A percentile compares a stretch with the other conserved stretches of the same genome.
Evolutionary conservation across 176 grass and related monocot species (phyloP).

Genomic region (Hyparrhenia diplandra): DNA sequence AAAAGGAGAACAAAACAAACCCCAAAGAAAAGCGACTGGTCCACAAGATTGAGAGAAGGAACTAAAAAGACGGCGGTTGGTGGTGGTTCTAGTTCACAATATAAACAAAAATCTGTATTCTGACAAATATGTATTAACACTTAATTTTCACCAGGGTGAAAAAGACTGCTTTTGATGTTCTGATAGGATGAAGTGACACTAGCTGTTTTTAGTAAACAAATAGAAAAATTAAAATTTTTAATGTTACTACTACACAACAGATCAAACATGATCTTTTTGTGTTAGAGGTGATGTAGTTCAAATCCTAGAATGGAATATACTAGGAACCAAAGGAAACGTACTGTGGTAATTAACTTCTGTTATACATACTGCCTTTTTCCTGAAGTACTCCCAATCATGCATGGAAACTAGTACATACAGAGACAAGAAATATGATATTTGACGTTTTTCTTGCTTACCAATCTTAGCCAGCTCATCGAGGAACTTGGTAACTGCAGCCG

Average conservation of each 20-base stretch:
- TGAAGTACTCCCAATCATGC: background rate
- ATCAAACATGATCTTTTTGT: background rate
- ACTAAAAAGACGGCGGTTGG: background rate
- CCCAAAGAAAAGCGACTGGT: constrained; percentile 16
- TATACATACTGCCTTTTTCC: background rate
- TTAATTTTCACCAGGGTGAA: too few species aligned
- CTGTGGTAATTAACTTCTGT: background rate
- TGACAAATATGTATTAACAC: background rate
- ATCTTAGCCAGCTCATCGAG: constrained; percentile 60
- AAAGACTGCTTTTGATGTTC: background rate
- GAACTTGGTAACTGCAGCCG: constrained; percentile 45
- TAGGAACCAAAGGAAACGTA: background rate
- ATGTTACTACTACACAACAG: background rate
- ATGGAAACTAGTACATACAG: background rate
- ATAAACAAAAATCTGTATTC: background rate
- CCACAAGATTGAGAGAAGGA: background rate
- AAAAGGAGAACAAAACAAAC: background rate
- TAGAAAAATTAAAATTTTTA: background rate
- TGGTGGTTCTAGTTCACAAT: background rate
- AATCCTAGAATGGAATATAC: background rate
- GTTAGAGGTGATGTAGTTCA: background rate
- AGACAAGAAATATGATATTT: background rate
- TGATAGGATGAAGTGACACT: background rate
- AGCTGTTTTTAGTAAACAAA: background rate
- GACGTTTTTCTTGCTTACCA: constrained; percentile 23